phyloP scores from a whole-genome alignment of 2,329 filamentous ascomycete species.

The Botrytis paeoniae region DNA sequence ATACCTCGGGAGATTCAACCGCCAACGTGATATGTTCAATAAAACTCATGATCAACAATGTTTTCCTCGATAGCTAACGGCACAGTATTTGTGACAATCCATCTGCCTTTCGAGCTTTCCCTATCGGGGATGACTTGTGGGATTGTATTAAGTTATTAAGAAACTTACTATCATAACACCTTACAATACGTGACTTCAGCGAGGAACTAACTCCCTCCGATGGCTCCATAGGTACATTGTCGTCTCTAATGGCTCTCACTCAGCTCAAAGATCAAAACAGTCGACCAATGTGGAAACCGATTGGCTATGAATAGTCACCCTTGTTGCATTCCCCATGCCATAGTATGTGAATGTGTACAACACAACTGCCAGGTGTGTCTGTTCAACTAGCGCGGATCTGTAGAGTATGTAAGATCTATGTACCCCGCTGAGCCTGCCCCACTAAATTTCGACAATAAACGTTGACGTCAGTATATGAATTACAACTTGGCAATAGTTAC shows the following conservation, averaged over 20 bases:
- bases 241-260: background rate
- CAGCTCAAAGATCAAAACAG: background rate
- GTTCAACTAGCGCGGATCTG: background rate
- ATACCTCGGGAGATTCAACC: background rate
- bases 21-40: background rate
- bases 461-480: background rate
- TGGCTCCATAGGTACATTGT: background rate
- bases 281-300: background rate
- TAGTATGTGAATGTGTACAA: background rate
- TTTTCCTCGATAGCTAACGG: background rate
- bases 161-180: background rate
- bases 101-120: background rate
- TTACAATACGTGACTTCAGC: background rate
- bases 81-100: background rate
- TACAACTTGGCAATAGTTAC: background rate
- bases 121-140: background rate
- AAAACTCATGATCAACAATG: background rate
- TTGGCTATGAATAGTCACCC: background rate
- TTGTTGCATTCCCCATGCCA: background rate
- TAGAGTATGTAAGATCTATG: background rate
- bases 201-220: background rate
- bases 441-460: background rate
- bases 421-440: background rate
- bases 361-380: background rate
- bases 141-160: background rate